Base-by-base conservation (phyloP, 179 eudicot species). In the Amaranthus tricolor region DNA sequence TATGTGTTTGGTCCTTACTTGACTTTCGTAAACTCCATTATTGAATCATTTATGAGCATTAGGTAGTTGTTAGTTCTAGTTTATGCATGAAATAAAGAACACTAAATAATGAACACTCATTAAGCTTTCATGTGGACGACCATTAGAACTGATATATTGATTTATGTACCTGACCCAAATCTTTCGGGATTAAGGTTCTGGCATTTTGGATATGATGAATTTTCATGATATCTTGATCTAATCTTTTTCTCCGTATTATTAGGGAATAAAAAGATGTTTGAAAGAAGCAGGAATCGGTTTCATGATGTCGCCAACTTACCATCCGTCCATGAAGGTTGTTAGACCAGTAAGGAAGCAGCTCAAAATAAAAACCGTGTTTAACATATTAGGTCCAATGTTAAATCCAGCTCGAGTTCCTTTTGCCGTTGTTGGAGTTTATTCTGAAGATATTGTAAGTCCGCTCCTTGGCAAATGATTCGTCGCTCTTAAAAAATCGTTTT, bases 311-410 rank as follows among this genome's bases (percentile, higher is more conserved):
- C 93, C 98, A 6, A 82, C 83, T 43, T 93, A 89, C 81, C 99
- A 95, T 87, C 97, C 99, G 5, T 98, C 98, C 7, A 95, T 95
- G 99, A 84, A 89, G 84, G 78, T 95, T 81, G 99, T 95, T 68
- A 80, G 98, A 76, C 96, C 98, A 11, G 83, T 95, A 60, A 87
- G 99, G 78, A 91, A 90, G 77, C 87, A 91, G 84, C 85, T 95
- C 20, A 87, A 85, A 83, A 91, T 93, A 68, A 95, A 89, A 85
- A 95, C 99, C 7, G 97, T 95, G 69, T 95, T 95, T 63, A 95
- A 95, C 76, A 91, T 95, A 68, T 82, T 95, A 78, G 99, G 99
- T 31, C 99, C 99, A 47, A 85, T 95, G 98, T 82, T 95, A 69
- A 95, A 95, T 84, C 99, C 99, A 19, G 98, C 98, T 31, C 82